Base-by-base conservation (phyloP, 2,329 filamentous ascomycete species). In the Thelonectria olida region DNA sequence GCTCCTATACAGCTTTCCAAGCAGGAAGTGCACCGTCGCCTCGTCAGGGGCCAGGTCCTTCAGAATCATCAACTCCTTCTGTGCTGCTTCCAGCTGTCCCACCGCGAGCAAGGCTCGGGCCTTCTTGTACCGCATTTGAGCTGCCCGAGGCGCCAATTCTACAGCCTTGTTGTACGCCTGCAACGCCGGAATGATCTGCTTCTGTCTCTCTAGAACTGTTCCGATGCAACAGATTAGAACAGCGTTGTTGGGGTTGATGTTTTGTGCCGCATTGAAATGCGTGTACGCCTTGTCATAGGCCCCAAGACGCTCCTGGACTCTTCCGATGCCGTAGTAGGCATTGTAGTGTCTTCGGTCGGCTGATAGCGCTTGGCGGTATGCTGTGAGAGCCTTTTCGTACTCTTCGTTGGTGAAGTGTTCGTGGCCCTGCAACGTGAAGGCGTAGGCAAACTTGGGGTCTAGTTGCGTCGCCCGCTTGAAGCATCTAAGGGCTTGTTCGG, bases 331-430 rank as follows among this genome's bases (percentile, higher is more conserved):
- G 75, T 98, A 99, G 87, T 96, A 98, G n/a, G 95, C 96, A 74
- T 97, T 97, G 81, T 98, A 99, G 75, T 97, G 95, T 19, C 95
- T 89, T 56, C 87, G 88, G 72, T 99, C 94, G 1, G 92, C 93
- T 44, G 90, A 87, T 67, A 99, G 92, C 2, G 93, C 94, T 54
- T 90, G 88, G 31, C 96, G 88, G 76, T 97, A 99, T 2, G 93
- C 90, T 38, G 90, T 88, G 44, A 97, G 85, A 0, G 96, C 96
- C 75, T 97, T 97, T 74, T 98, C 95, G 73, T 96, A 97, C 76
- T 99, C 96, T 77, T 99, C 96, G 68, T 97, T 98, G 34, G 92
- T 88, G 44, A 98, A 90, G 74, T 97, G 93, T 74, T 99, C 96
- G 75, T 99, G 96, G 1, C 96, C 96, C 75, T 98, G 95, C 3